These are phyloP conservation scores for Thraustotheca clavata DNA, from an alignment of 352 stramenopile species.

Conservation along the genomic window DNA sequence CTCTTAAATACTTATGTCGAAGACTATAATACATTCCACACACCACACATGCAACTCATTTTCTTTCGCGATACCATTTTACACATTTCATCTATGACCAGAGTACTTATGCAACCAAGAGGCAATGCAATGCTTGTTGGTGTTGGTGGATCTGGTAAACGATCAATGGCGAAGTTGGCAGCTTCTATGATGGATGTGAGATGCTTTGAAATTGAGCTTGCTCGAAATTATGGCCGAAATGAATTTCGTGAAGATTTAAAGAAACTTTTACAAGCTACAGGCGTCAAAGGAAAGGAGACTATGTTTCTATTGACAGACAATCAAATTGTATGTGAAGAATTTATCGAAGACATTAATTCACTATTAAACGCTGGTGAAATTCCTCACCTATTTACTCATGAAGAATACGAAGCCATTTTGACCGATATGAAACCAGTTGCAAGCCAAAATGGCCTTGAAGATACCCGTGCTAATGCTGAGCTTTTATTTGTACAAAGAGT, in stretches of 20 bases:
- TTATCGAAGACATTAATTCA: constrained; percentile 85
- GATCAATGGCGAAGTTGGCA: constrained; percentile 67
- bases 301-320: constrained; percentile 79
- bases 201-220: constrained; percentile 77
- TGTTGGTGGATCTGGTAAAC: constrained; percentile 78
- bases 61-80: constrained; percentile 80
- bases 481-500: constrained; percentile 72
- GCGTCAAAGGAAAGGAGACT: constrained; percentile 34
- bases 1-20: constrained; percentile 41
- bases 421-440: constrained; percentile 37
- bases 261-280: constrained; percentile 32
- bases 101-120: constrained; percentile 75
- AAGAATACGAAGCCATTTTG: constrained; percentile 81
- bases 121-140: constrained; percentile 84
- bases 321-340: constrained; percentile 73
- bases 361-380: constrained; percentile 81
- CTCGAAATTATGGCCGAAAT: constrained; percentile 68
- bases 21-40: constrained; percentile 37
- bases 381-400: constrained; percentile 73
- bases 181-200: constrained; percentile 64
- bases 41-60: constrained; percentile 42
- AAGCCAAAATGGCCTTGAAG: constrained; percentile 20
- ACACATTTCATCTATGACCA: constrained; percentile 73
- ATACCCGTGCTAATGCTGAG: constrained; percentile 66
- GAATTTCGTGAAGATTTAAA: constrained; percentile 89